phyloP scores from a whole-genome alignment of 1,284 basidiomycete genomes.

The Phellopilus nigrolimitatus region DNA sequence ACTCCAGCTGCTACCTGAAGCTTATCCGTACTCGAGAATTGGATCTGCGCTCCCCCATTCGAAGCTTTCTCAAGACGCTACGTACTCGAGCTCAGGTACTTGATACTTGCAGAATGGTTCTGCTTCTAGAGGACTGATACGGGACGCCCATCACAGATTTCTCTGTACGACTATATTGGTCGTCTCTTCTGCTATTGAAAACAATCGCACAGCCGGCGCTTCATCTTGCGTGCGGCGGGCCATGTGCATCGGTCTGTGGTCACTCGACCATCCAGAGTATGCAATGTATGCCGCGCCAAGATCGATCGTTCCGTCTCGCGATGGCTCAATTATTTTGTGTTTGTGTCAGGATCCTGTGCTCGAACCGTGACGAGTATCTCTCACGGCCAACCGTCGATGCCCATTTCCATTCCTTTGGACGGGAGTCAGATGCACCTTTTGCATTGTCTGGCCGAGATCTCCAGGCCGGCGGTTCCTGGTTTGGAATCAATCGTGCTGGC shows the following conservation, averaged over 20 bases:
- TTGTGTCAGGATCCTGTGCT: slow-evolving; percentile 56
- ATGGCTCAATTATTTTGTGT: neutral
- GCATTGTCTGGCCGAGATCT: slow-evolving; percentile 69
- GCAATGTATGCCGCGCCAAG: slow-evolving; percentile 52
- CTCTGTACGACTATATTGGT: no score
- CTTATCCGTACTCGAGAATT: no score
- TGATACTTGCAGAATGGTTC: no score
- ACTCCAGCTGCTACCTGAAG: no score
- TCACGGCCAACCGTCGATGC: slow-evolving; percentile 60
- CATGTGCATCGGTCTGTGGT: slow-evolving; percentile 78
- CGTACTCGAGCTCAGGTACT: no score
- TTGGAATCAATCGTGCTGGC: slow-evolving; percentile 61
- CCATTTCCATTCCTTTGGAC: slow-evolving; percentile 42
- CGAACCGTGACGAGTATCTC: slow-evolving; percentile 73
- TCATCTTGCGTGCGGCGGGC: slow-evolving; percentile 29
- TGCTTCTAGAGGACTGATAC: no score
- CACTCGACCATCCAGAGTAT: slow-evolving; percentile 68
- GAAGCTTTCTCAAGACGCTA: no score
- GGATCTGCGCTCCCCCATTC: no score
- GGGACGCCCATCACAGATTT: no score
- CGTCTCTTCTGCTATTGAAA: no score
- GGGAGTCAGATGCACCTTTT: slow-evolving; percentile 26
- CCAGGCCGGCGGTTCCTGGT: slow-evolving; percentile 73
- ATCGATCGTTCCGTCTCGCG: neutral
- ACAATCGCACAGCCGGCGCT: no score